A percentile compares a stretch with the other conserved stretches of the same genome.
phyloP scores from a whole-genome alignment of 768 basidiomycete genomes.

The Rhodosporidiobolus odoratus region DNA sequence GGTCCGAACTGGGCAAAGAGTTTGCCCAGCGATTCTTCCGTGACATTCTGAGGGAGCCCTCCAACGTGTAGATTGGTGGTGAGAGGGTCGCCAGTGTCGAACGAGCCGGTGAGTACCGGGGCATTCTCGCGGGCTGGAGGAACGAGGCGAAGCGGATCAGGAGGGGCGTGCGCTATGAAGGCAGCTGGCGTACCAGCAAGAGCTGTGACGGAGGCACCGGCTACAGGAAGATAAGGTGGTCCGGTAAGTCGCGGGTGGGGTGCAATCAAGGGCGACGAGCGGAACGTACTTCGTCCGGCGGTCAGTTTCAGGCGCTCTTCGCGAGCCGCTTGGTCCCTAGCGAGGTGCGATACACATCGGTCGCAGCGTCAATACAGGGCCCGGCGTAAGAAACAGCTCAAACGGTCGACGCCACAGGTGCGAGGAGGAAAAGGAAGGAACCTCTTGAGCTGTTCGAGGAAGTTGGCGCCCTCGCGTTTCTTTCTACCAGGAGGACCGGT shows the following conservation, averaged over 20 bases:
- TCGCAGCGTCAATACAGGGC: not conserved
- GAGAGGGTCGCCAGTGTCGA: conserved; percentile 78
- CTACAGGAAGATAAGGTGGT: not conserved
- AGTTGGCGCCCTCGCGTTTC: conserved; percentile 91
- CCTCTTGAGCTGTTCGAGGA: conserved; percentile 95
- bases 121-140: conserved; percentile 34
- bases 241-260: conserved; percentile 53
- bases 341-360: conserved; percentile 14
- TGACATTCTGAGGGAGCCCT: conserved; percentile 80
- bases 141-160: not conserved
- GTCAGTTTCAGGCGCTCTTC: conserved; percentile 66
- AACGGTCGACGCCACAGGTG: not conserved
- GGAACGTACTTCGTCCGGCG: conserved; percentile 50
- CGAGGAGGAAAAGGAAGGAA: conserved; percentile 43
- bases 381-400: not conserved
- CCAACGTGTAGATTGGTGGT: conserved; percentile 96
- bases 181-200: conserved; percentile 63
- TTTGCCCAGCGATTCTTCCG: conserved; percentile 74
- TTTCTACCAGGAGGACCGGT: conserved; percentile 55
- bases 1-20: conserved; percentile 89
- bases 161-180: not conserved
- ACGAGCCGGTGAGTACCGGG: conserved; percentile 84
- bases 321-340: conserved; percentile 83
- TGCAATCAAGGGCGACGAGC: not conserved
- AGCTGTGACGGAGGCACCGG: conserved; percentile 65